These are phyloP conservation scores for Lablab purpureus DNA, from an alignment of 306 rosid species.

Conservation along the genomic window DNA sequence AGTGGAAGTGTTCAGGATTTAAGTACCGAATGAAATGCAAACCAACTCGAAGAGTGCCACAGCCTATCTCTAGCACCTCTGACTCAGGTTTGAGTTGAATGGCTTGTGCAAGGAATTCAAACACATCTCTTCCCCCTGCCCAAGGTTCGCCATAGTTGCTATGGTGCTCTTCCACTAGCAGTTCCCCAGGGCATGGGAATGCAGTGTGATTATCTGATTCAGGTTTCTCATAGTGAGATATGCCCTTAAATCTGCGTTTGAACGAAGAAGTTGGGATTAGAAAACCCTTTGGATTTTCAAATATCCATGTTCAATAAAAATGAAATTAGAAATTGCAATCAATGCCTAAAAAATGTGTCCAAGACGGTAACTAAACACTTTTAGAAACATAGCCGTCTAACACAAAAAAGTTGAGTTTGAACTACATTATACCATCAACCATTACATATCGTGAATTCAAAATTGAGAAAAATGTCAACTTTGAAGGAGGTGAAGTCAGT, in stretches of 20 bases:
- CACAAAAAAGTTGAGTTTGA: neutral
- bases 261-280: conserved; percentile 8
- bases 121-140: conserved; percentile 96
- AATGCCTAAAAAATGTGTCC: conserved; percentile 1
- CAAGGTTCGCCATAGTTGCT: conserved; percentile 97
- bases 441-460: neutral
- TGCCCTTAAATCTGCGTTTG: conserved; percentile 73
- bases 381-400: neutral
- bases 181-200: conserved; percentile 89
- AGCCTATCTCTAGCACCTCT: conserved; percentile 81
- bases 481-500: neutral
- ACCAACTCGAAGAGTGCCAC: conserved; percentile 95
- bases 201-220: conserved; percentile 72
- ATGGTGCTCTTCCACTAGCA: conserved; percentile 91
- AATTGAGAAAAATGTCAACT: neutral
- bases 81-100: conserved; percentile 67
- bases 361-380: conserved; percentile 3
- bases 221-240: conserved; percentile 82
- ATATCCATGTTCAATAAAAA: conserved; percentile 19
- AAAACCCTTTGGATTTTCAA: conserved; percentile 21
- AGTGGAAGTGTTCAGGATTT: conserved; percentile 71
- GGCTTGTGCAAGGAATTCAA: conserved; percentile 81
- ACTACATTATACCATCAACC: neutral
- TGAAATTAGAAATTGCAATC: conserved; percentile 14
- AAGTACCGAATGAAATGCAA: conserved; percentile 85